phyloP scores from a whole-genome alignment of 1,284 basidiomycete genomes.

The Ceratobasidium sp. region DNA sequence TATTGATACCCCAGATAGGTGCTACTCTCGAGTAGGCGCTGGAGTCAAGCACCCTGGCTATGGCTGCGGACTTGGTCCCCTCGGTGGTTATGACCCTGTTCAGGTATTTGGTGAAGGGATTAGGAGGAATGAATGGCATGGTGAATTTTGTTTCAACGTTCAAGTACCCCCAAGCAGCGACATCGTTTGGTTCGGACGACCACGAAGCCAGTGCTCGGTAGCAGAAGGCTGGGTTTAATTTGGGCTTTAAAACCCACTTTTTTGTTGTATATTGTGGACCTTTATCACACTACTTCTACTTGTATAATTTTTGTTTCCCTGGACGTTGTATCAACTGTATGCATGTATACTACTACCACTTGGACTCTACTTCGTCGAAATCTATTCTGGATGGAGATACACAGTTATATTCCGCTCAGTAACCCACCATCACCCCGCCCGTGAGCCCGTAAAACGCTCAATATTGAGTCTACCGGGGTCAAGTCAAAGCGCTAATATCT shows the following conservation, averaged over 20 bases:
- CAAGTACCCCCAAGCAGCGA: neutral
- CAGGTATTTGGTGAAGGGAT: neutral
- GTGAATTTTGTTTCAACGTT: neutral
- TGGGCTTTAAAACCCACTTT: no score
- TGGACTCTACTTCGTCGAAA: no score
- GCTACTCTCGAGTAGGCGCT: constrained; percentile 27
- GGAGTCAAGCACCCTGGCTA: constrained; percentile 10
- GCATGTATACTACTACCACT: no score
- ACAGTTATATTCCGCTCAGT: no score
- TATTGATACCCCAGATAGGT: constrained; percentile 14
- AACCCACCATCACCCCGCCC: no score
- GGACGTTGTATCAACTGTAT: no score
- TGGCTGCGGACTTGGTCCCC: neutral
- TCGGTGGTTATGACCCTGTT: constrained; percentile 6
- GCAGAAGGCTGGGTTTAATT: constrained; percentile 7
- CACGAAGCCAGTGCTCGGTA: constrained; percentile 22
- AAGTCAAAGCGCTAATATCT: neutral
- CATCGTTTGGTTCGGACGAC: constrained; percentile 21
- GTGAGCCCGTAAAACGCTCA: no score
- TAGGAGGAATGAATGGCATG: neutral
- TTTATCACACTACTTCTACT: no score
- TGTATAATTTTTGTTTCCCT: no score
- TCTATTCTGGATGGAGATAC: no score
- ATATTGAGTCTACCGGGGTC: no score
- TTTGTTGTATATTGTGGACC: no score